Evolutionary conservation across 148 eudicot species (phyloP), one percentile per base, ranked within the genome.

Genomic region (Rhododendron ovatum): DNA sequence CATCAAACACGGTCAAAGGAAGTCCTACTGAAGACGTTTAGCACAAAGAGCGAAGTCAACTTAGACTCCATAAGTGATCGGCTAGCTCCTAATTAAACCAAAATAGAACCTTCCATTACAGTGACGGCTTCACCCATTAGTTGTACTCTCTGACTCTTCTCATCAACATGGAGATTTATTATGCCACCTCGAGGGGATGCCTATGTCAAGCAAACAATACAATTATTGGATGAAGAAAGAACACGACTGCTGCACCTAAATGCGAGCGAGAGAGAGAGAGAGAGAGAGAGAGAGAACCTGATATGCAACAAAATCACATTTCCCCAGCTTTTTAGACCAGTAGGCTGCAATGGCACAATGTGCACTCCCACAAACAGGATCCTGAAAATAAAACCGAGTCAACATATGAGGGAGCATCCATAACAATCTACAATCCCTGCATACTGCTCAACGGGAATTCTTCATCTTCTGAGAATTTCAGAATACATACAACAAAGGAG

Each of bases 321-420:
- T 96, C 57, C 91, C 93, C 73, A 92, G 91, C 92, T 90, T 94
- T 85, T 92, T 90, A 53, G 90, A 84, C 98, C 98, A 96, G 84
- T 94, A 96, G 17, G 85, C 71, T 39, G 89, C 96, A 63, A 94
- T 88, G 80, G 98, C 96, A 86, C 98, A 96, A 88, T 96, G 98
- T n/a, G 93, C 96, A 80, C 94, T 94, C 51, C 98, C 98, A 81
- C 92, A 88, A 73, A 96, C 98, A 86, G 96, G 94, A 91, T 96
- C 98, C 98, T 92, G 88, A n/a, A 88, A 24, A 73, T 48, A 85
- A 78, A 45, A 59, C 35, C 15, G 37, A 35, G 65, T 48, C 69
- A 14, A 48, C 57, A 53, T 53, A 53, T 67, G 78, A 41, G 33
- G 4, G 50, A 10, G 50, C 50, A 47, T 47, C 50, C 48, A 45